Conservation (phyloP, 345 rosid genomes). For the Citrus trifoliata region DNA sequence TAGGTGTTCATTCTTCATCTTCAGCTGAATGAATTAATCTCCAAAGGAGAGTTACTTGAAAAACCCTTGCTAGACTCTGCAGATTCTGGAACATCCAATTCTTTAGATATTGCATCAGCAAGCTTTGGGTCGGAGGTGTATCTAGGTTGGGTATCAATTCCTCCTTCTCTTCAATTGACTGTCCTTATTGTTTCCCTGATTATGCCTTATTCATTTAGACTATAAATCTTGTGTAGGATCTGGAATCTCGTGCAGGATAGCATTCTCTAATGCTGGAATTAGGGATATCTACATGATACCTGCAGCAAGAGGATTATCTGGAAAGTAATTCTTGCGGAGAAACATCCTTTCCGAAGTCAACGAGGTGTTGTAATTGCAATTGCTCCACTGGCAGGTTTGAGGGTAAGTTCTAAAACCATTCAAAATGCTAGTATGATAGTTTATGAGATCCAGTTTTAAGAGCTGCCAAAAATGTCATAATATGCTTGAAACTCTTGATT, state of each 20-base stretch:
- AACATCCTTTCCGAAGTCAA: slow-evolving; percentile 63
- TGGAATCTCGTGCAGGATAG: slow-evolving; percentile 54
- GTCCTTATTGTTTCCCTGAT: not conserved
- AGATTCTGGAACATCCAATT: slow-evolving; percentile 32
- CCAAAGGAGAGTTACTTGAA: slow-evolving; percentile 37
- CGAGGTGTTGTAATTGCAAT: slow-evolving; percentile 54
- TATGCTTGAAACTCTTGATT: not conserved
- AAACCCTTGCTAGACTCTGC: slow-evolving; percentile 26
- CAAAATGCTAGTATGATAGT: not conserved
- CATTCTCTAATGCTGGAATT: slow-evolving; percentile 52
- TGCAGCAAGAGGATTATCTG: slow-evolving; percentile 39
- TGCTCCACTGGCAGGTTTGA: slow-evolving; percentile 58
- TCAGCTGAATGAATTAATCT: slow-evolving; percentile 50
- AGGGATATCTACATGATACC: slow-evolving; percentile 52
- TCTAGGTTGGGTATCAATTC: slow-evolving; percentile 36
- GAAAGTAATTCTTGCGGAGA: slow-evolving; percentile 63
- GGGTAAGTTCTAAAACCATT: slow-evolving; percentile 30
- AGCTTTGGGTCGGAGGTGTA: slow-evolving; percentile 63
- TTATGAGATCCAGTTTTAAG: not conserved
- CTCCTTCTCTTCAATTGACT: not conserved
- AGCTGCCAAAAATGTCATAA: not conserved
- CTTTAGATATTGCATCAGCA: slow-evolving; percentile 47
- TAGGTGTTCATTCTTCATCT: slow-evolving; percentile 55
- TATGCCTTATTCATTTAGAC: slow-evolving; percentile 8
- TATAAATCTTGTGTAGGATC: slow-evolving; percentile 38